These are phyloP conservation scores for Pontederia crassipes DNA, from an alignment of 176 grass and related monocot species.

Conservation along the genomic window DNA sequence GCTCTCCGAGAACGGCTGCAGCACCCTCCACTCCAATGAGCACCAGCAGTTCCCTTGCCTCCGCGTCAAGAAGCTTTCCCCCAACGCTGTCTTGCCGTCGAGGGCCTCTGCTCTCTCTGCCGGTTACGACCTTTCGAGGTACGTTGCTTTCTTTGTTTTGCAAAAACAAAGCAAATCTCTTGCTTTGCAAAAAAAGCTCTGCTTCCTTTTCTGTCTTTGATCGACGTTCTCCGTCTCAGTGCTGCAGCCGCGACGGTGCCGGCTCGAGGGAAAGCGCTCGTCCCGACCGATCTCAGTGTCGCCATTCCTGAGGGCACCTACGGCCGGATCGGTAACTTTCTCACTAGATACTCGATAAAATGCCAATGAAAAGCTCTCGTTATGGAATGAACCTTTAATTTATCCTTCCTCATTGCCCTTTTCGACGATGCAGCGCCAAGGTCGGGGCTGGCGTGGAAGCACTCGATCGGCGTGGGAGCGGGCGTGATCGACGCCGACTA, in stretches of 20 bases:
- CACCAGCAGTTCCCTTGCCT: conserved; percentile 17
- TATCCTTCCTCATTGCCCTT: too few relatives aligned
- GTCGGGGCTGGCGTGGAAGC: conserved; percentile 72
- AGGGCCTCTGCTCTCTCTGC: conserved; percentile 62
- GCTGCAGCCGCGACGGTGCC: conserved; percentile 44
- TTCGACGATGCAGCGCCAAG: conserved; percentile 37
- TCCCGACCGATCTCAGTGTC: conserved; percentile 67
- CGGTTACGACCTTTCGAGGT: conserved; percentile 95
- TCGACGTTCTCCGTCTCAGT: conserved; percentile 8
- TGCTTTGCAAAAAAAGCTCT: too few relatives aligned
- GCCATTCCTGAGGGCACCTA: conserved; percentile 83
- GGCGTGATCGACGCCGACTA: conserved; percentile 89
- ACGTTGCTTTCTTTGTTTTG: background rate
- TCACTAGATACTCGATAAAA: conserved; percentile 25
- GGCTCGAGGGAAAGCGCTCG: conserved; percentile 70
- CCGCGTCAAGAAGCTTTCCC: conserved; percentile 81
- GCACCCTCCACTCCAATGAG: too few relatives aligned
- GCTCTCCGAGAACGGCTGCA: conserved; percentile 7
- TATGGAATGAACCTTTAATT: conserved; percentile 28
- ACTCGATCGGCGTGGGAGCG: conserved; percentile 80
- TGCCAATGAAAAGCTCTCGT: background rate
- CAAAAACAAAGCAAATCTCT: too few relatives aligned
- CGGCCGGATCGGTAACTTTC: conserved; percentile 58
- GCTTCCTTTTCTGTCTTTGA: background rate
- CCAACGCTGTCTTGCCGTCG: conserved; percentile 55